These are phyloP conservation scores for Tricladium varicosporioides DNA, from an alignment of 2,329 filamentous ascomycete species.

Conservation along the genomic window DNA sequence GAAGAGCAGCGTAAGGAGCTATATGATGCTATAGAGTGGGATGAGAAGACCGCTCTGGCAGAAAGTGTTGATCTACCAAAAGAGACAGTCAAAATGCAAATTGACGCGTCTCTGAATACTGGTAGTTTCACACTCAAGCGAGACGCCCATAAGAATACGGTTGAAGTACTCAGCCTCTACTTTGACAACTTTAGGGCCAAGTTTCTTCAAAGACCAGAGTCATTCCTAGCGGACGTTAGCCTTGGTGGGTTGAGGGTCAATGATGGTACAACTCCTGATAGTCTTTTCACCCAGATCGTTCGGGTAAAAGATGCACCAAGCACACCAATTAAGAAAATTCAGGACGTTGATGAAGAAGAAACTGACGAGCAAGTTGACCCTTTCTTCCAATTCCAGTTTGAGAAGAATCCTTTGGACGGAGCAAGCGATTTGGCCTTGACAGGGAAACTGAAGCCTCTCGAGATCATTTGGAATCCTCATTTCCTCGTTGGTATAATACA, in stretches of 20 bases:
- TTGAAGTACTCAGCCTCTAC: constrained; percentile 83
- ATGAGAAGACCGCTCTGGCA: constrained; percentile 87
- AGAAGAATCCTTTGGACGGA: constrained; percentile 91
- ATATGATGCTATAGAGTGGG: constrained; percentile 97
- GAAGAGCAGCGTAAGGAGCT: constrained; percentile 95
- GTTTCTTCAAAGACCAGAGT: constrained; percentile 85
- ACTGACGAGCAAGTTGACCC: constrained; percentile 55
- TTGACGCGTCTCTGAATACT: constrained; percentile 90
- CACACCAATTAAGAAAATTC: constrained; percentile 39
- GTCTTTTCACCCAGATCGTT: constrained; percentile 91
- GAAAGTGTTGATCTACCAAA: constrained; percentile 87
- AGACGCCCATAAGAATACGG: constrained; percentile 72
- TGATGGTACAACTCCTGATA: constrained; percentile 90
- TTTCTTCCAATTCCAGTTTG: constrained; percentile 89
- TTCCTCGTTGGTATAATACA: constrained; percentile 88
- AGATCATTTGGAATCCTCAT: constrained; percentile 95
- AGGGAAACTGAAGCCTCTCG: constrained; percentile 89
- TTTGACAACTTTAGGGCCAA: constrained; percentile 95
- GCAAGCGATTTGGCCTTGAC: constrained; percentile 88
- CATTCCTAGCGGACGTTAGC: constrained; percentile 81
- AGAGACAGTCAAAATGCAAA: constrained; percentile 87
- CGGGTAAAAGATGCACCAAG: constrained; percentile 84
- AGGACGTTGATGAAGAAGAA: constrained; percentile 38
- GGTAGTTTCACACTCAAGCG: constrained; percentile 94
- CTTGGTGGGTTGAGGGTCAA: constrained; percentile 92